Base-by-base conservation (phyloP, 2,329 filamentous ascomycete species). In the Fusarium camptoceras region DNA sequence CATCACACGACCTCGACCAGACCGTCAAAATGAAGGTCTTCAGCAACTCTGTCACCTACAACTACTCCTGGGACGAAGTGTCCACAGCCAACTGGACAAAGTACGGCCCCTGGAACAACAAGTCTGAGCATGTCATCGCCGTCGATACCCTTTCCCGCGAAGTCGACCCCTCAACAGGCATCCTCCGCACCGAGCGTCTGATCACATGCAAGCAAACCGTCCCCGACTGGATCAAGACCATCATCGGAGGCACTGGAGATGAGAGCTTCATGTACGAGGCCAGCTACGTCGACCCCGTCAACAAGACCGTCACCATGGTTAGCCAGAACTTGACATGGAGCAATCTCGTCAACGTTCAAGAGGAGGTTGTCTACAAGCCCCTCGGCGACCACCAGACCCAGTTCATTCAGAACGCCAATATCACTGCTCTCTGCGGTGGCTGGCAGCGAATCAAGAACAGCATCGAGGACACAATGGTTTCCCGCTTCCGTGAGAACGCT, bases 51-150 rank as follows among this genome's bases (percentile, higher is more conserved):
- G 93, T 94, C 82, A 94, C 94, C 66, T 99, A 97, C 83, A 88
- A 97, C 84, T 99, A 99, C 86, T 97, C 95, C 47, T 99, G 96
- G 96, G 94, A 97, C 78, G 95, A 98, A 81, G 96, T 99, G 37
- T 97, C 94, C 27, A 94, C 94, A 16, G 94, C 93, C 79, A 99
- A 99, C 87, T 99, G 96, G 96, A 92, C 91, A 75, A 99, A 99
- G 82, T 99, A 99, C 83, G 97, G 94, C 77, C 95, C 95, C 22
- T 98, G 96, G 95, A 99, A 99, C 85, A 92, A 98, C 81, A 96
- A 97, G 83, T 94, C 93, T n/a, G 93, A 94, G 42, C 96, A 99
- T 81, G 96, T 99, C 73, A 90, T 97, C 72, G 94, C 94, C 73
- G 96, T 98, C 77, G 96, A 99, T 83, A 98, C 95, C 16, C 83